Evolutionary conservation across 2,329 filamentous ascomycete genomes (phyloP), one percentile per base, ranked within the genome.

Genomic region (Neoarthrinium moseri): DNA sequence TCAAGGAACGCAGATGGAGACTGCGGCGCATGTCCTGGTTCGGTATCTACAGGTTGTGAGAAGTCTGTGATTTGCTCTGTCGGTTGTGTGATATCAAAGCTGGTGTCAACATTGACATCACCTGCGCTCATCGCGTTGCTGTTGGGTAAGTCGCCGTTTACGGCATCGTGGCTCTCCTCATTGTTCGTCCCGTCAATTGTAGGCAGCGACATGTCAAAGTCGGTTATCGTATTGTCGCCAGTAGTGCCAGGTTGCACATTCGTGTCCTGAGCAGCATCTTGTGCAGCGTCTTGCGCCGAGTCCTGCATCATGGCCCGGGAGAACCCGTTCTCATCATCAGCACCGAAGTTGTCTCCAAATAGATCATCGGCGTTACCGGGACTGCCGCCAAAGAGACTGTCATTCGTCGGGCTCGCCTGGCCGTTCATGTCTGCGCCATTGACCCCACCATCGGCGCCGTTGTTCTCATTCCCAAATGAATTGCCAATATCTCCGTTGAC

Each of bases 281-380:
- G 18, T 10, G 12, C 21, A 1, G 70, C 59, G 21, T 65, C 66
- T 15, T 69, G 64, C n/a, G 43, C 43, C 2, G 70, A 59, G 23
- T 65, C 66, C 15, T 69, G 64, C 38, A 68, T 83, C 67, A 96
- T 86, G 1, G 86, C 86, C 46, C 84, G 74, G 3, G 84, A 85
- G 55, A 95, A 91, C 53, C 91, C 88, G 55, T 91, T 85, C 48
- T 95, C 90, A 32, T 95, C 90, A 34, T 95, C 90, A 11, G 87
- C 84, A 1, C 80, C 87, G 62, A 90, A 95, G 44, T 80, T 86
- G 54, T 95, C 91, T 2, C 92, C 94, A 62, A 97, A 99, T 2
- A 99, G 74, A 46, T 65, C 62, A 3, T 91, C 95, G 37, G 91
- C 90, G 0, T 80, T 83, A 17, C 70, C 70, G 17, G 84, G 82